Conservation (phyloP, 371 early-diverging fungal genomes). For the Entomophthora muscae region DNA sequence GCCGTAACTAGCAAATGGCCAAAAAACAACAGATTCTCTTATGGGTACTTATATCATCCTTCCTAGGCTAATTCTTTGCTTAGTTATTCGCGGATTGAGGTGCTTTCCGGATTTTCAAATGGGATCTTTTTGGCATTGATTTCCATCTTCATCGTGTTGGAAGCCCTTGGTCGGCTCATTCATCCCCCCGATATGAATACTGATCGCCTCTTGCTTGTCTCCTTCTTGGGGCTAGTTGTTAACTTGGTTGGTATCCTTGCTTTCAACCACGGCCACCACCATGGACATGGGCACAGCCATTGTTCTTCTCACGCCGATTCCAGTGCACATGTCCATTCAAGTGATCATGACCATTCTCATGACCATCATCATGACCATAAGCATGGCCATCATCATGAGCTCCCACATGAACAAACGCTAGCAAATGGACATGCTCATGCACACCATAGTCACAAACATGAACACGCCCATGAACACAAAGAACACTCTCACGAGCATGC, state of each 20-base stretch:
- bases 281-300: conserved; percentile 44
- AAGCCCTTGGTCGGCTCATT: conserved; percentile 70
- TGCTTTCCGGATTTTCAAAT: conserved; percentile 79
- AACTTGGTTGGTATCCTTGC: conserved; percentile 86
- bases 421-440: too few species aligned
- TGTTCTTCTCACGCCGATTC: conserved; percentile 24
- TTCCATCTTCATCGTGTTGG: conserved; percentile 70
- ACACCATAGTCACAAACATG: too few species aligned
- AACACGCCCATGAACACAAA: too few species aligned
- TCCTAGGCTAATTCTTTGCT: too few species aligned
- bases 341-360: too few species aligned
- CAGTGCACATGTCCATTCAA: too few species aligned
- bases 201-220: conserved; percentile 62
- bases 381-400: conserved; percentile 27
- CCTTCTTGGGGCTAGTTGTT: conserved; percentile 76
- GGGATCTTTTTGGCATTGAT: conserved; percentile 77
- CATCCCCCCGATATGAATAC: conserved; percentile 79
- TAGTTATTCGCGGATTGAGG: conserved; percentile 81
- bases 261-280: conserved; percentile 72
- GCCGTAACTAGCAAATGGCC: conserved; percentile 85
- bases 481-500: too few species aligned
- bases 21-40: conserved; percentile 51
- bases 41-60: too few species aligned
- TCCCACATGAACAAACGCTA: too few species aligned
- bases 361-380: conserved; percentile 26